Evolutionary conservation across 1,139 yeast species (phyloP), one percentile per base, ranked within the genome.

Genomic region (Sugiyamaella pinicola): DNA sequence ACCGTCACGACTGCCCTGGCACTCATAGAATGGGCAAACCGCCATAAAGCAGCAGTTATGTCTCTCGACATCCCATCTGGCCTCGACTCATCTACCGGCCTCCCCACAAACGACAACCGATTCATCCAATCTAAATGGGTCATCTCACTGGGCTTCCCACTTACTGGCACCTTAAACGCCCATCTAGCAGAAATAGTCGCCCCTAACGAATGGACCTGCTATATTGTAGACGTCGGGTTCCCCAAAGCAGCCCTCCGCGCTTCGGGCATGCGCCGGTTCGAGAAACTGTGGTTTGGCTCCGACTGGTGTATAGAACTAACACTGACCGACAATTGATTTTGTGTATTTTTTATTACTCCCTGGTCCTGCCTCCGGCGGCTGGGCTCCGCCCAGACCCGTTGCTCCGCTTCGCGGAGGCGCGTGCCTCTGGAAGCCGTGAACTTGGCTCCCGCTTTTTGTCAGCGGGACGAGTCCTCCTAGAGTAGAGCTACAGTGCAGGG

Each of bases 1-100:
- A 38, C 31, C 19, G 69, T 78, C 26, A 65, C 72, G 26, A 69
- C 70, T 4, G 79, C 81, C n/a, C 61, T 64, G 7, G 65, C 71
- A n/a, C 63, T 85, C 21, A 77, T 87, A 26, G 70, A 70, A 15
- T 90, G 96, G 96, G 81, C 87, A 57, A 73, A 73, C 47, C 78
- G 78, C n/a, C 58, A 58, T 66, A 72, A 72, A 44, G 72, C 78
- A 7, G 78, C 81, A 47, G 72, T 84, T 12, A 72, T 87, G 74
- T 85, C 96, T 0, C 68, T 90, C 24, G 96, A 89, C 63, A 80
- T 87, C 31, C 95, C 96, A 2, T 80, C 91, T 0, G 96, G 96
- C 6, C 75, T 87, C 40, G 96, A 89, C 64, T 85, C 95, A 7
- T 88, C 95, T 3, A 83, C 95, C 0, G 96, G 96, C 7, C 77